These are phyloP conservation scores for Parathielavia appendiculata DNA, from an alignment of 495 filamentous ascomycete species.

Conservation along the genomic window DNA sequence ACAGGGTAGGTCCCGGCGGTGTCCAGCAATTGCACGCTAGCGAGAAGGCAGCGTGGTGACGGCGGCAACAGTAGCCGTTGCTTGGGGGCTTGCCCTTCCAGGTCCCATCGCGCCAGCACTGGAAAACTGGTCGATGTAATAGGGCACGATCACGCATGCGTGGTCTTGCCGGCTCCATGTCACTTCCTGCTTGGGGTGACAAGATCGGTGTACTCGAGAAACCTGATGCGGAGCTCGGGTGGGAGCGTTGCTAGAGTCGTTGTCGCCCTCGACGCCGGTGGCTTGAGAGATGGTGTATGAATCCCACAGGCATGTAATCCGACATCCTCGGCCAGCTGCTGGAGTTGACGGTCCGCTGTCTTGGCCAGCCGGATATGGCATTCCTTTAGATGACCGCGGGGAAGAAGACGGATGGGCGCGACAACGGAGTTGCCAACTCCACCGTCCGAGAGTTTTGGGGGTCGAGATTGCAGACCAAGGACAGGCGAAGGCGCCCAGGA, in stretches of 20 bases:
- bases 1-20: slow-evolving; percentile 5
- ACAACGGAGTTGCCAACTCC: background rate
- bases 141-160: background rate
- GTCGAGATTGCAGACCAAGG: slow-evolving; percentile 4
- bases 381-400: background rate
- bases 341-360: background rate
- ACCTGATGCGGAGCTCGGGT: slow-evolving; percentile 11
- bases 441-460: background rate
- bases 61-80: slow-evolving; percentile 20
- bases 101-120: background rate
- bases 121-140: background rate
- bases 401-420: background rate
- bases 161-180: slow-evolving; percentile 16
- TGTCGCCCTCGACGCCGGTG: background rate
- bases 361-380: slow-evolving; percentile 1
- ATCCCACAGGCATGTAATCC: background rate
- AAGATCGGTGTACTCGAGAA: slow-evolving; percentile 18
- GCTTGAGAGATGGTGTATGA: background rate
- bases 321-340: background rate
- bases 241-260: slow-evolving; percentile 6
- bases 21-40: slow-evolving; percentile 15
- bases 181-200: slow-evolving; percentile 14
- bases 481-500: background rate
- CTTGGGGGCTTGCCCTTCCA: background rate
- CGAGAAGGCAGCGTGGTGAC: slow-evolving; percentile 17